phyloP scores from a whole-genome alignment of 208 protist species.

The Wallacemonas sp. region DNA sequence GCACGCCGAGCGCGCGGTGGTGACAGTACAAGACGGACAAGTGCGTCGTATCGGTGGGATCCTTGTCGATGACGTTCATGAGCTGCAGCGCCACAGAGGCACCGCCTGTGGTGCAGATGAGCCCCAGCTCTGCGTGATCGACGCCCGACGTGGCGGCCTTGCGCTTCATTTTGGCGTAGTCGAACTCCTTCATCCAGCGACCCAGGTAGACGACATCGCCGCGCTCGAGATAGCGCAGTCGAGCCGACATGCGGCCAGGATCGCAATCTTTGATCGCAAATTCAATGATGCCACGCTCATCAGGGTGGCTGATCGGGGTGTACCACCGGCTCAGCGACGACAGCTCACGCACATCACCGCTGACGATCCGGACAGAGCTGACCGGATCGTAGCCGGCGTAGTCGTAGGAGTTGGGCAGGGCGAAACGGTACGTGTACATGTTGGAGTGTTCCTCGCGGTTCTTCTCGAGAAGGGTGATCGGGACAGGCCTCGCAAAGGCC shows the following conservation, averaged over 20 bases:
- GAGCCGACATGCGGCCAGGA: slow-evolving; percentile 76
- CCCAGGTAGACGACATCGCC: slow-evolving; percentile 83
- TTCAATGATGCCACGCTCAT: slow-evolving; percentile 76
- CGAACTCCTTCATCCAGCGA: slow-evolving; percentile 86
- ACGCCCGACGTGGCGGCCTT: neutral
- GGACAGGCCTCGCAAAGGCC: slow-evolving; percentile 56
- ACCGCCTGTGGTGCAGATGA: slow-evolving; percentile 78
- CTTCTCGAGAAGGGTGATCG: slow-evolving; percentile 75
- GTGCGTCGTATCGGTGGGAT: slow-evolving; percentile 49
- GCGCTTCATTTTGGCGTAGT: slow-evolving; percentile 48
- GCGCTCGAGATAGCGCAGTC: slow-evolving; percentile 65
- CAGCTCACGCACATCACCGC: slow-evolving; percentile 48
- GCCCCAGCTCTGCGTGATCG: slow-evolving; percentile 47
- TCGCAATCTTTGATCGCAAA: slow-evolving; percentile 84
- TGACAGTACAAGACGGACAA: slow-evolving; percentile 79
- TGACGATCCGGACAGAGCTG: slow-evolving; percentile 74
- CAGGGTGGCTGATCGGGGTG: slow-evolving; percentile 85
- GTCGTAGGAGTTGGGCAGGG: slow-evolving; percentile 81
- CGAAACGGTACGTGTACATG: slow-evolving; percentile 79
- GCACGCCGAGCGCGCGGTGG: slow-evolving; percentile 46
- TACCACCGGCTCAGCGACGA: slow-evolving; percentile 75
- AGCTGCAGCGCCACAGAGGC: slow-evolving; percentile 83
- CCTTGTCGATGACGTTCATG: slow-evolving; percentile 70
- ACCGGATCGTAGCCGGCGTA: slow-evolving; percentile 87
- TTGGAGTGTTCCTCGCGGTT: slow-evolving; percentile 45